Evolutionary conservation across 768 basidiomycete species (phyloP).

Genomic region (Lactarius pseudohatsudake): DNA sequence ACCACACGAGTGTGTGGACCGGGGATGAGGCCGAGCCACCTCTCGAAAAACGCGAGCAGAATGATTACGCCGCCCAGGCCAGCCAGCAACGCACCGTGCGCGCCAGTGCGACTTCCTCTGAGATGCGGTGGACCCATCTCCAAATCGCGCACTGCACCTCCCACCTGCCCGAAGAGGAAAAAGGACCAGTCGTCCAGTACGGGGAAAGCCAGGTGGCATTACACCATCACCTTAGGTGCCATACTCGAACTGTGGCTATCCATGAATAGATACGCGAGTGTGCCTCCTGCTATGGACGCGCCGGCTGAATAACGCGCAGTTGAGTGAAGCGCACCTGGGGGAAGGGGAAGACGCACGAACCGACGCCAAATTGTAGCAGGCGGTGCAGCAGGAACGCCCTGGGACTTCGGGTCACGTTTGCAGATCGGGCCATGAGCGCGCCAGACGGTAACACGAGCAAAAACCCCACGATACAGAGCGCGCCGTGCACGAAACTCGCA

Average conservation of each 20-base stretch:
- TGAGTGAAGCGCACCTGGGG: not conserved
- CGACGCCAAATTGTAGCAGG: conserved; percentile 33
- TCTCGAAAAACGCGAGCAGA: conserved; percentile 9
- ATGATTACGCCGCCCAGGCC: conserved; percentile 5
- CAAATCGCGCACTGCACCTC: conserved; percentile 17
- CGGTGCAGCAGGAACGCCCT: conserved; percentile 50
- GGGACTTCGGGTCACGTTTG: conserved; percentile 44
- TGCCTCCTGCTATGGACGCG: conserved; percentile 8
- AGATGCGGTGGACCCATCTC: conserved; percentile 4
- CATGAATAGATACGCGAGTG: conserved; percentile 22
- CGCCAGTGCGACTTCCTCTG: not conserved
- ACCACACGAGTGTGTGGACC: not conserved
- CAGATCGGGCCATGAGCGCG: conserved; percentile 52
- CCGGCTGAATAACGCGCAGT: conserved; percentile 9
- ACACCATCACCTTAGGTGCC: conserved; percentile 8
- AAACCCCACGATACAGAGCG: conserved; percentile 52
- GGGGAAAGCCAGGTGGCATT: too few species aligned
- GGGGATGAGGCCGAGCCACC: conserved; percentile 15
- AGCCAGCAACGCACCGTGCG: conserved; percentile 2
- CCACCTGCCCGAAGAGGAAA: conserved; percentile 3
- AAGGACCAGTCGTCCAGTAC: too few species aligned
- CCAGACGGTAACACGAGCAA: conserved; percentile 60
- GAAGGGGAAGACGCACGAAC: not conserved
- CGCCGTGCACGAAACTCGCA: conserved; percentile 52
- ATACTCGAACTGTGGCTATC: not conserved